Percentiles rank a stretch among this genome's conserved stretches.
These are phyloP conservation scores for Bruguiera gymnorhiza DNA, from an alignment of 345 rosid species.

Conservation along the genomic window DNA sequence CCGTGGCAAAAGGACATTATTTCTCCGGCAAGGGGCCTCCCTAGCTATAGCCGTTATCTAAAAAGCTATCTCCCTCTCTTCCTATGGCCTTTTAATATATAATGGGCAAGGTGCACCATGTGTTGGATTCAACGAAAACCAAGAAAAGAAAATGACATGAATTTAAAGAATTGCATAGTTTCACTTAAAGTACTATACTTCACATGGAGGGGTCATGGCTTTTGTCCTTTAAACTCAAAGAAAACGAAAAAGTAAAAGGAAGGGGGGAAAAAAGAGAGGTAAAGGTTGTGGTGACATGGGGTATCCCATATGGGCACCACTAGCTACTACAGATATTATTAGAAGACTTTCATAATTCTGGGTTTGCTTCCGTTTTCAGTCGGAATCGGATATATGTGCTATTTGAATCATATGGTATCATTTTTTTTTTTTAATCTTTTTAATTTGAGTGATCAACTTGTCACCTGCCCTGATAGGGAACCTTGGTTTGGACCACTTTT, in stretches of 20 bases:
- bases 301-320: constrained; percentile 4
- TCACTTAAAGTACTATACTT: constrained; percentile 7
- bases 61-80: neutral
- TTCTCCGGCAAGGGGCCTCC: too few species aligned
- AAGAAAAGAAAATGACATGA: constrained; percentile 9
- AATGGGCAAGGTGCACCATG: constrained; percentile 7
- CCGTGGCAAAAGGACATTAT: neutral
- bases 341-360: too few species aligned
- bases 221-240: constrained; percentile 7
- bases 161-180: neutral
- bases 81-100: neutral
- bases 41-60: neutral
- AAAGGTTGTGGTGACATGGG: neutral
- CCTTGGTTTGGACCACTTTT: too few species aligned
- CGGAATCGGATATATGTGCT: too few species aligned
- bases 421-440: too few species aligned
- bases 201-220: constrained; percentile 22
- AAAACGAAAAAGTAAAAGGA: constrained; percentile 3
- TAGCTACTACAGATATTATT: neutral
- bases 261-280: neutral
- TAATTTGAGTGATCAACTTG: too few species aligned
- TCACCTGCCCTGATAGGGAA: too few species aligned
- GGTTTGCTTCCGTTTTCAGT: too few species aligned
- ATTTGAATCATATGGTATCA: too few species aligned
- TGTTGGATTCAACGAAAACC: constrained; percentile 10